A percentile compares a stretch with the other conserved stretches of the same genome.
Conservation (phyloP, 2,329 filamentous ascomycete species). For the Myrmaecium sp. region DNA sequence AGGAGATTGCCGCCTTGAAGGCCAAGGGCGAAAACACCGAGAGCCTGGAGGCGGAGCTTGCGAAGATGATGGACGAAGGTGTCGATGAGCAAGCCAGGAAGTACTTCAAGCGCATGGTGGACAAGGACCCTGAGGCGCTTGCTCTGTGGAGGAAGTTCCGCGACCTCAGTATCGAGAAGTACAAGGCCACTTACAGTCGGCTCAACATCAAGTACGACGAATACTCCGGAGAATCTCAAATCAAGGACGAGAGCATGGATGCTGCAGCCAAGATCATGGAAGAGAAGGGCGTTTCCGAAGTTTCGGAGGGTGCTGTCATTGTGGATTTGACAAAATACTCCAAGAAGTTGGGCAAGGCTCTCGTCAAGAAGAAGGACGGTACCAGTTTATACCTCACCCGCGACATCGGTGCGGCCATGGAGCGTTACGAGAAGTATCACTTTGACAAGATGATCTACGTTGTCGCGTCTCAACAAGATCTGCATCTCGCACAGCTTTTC, state of each 20-base stretch:
- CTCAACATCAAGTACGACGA: slow-evolving; percentile 49
- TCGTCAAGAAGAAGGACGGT: slow-evolving; percentile 50
- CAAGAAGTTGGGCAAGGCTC: slow-evolving; percentile 50
- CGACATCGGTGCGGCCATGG: slow-evolving; percentile 48
- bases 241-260: slow-evolving; percentile 45
- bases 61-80: slow-evolving; percentile 9
- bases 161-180: slow-evolving; percentile 46
- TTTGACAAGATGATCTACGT: slow-evolving; percentile 56
- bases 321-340: slow-evolving; percentile 54
- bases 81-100: slow-evolving; percentile 59
- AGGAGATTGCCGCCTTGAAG: slow-evolving; percentile 11
- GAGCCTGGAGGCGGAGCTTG: slow-evolving; percentile 12
- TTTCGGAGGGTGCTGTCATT: slow-evolving; percentile 48
- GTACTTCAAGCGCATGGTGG: slow-evolving; percentile 53
- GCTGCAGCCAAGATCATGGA: slow-evolving; percentile 41
- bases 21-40: slow-evolving; percentile 15
- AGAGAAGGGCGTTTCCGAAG: slow-evolving; percentile 43
- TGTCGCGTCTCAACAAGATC: slow-evolving; percentile 46
- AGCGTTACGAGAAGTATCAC: slow-evolving; percentile 43
- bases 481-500: slow-evolving; percentile 48
- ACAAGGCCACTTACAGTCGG: slow-evolving; percentile 45
- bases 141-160: slow-evolving; percentile 47
- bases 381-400: slow-evolving; percentile 52
- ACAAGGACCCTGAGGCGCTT: slow-evolving; percentile 41
- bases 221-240: slow-evolving; percentile 53